A percentile compares a stretch with the other conserved stretches of the same genome.
Evolutionary conservation across 306 rosid species (phyloP).

Genomic region (Casuarina cunninghamiana): DNA sequence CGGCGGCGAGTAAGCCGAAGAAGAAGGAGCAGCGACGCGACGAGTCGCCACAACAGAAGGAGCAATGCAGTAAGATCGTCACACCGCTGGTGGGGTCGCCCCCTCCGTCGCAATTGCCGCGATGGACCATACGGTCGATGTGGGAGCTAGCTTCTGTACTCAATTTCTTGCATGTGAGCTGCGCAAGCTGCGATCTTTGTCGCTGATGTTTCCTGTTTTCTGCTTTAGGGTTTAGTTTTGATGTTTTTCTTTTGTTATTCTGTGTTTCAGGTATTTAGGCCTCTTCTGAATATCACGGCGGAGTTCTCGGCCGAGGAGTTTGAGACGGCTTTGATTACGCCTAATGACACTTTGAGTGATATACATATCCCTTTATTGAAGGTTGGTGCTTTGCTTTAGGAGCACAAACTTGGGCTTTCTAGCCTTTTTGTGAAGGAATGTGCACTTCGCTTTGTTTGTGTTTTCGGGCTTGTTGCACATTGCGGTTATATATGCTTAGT

Average conservation of each 20-base stretch:
- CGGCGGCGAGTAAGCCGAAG: slow-evolving; percentile 47
- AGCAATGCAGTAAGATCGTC: slow-evolving; percentile 84
- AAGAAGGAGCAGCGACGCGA: slow-evolving; percentile 42
- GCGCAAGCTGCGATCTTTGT: slow-evolving; percentile 40
- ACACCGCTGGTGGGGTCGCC: slow-evolving; percentile 77
- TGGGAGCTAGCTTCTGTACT: slow-evolving; percentile 96
- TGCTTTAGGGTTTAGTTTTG: slow-evolving; percentile 33
- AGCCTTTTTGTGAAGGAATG: slow-evolving; percentile 22
- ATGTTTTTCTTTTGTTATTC: not conserved
- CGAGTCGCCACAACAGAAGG: slow-evolving; percentile 35
- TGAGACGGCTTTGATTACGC: slow-evolving; percentile 88
- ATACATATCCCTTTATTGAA: slow-evolving; percentile 92
- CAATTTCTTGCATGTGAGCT: slow-evolving; percentile 90
- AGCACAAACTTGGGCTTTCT: slow-evolving; percentile 4
- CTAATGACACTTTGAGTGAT: slow-evolving; percentile 88
- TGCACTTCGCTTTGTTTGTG: not conserved
- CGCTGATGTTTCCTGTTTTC: slow-evolving; percentile 16
- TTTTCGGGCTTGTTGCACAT: slow-evolving; percentile 12
- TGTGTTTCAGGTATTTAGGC: slow-evolving; percentile 72
- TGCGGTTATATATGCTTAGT: slow-evolving; percentile 1
- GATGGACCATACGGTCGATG: slow-evolving; percentile 90
- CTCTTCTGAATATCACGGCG: slow-evolving; percentile 67
- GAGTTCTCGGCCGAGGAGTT: slow-evolving; percentile 97
- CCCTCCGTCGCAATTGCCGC: slow-evolving; percentile 71
- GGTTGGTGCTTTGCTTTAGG: slow-evolving; percentile 58